phyloP scores from a whole-genome alignment of 2,329 filamentous ascomycete genomes.

The Cladophialophora immunda region DNA sequence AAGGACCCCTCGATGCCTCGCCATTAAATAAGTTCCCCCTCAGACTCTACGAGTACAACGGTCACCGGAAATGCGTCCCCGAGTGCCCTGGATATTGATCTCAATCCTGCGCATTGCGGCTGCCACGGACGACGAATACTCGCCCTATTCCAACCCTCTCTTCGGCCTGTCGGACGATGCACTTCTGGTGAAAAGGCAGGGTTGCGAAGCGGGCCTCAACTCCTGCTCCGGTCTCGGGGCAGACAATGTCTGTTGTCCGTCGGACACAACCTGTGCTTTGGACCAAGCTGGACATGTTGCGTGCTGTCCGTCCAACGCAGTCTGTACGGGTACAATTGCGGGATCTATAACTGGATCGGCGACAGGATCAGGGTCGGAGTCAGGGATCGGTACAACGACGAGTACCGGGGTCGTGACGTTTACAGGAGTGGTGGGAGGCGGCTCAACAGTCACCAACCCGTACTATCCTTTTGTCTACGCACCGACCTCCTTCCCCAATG shows the following conservation, averaged over 20 bases:
- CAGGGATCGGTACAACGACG: constrained; percentile 43
- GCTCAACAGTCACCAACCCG: constrained; percentile 49
- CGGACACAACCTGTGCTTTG: constrained; percentile 62
- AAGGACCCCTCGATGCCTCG: constrained; percentile 29
- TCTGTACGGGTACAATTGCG: constrained; percentile 64
- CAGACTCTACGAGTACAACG: constrained; percentile 12
- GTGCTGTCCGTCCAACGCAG: constrained; percentile 67
- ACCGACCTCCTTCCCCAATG: constrained; percentile 62
- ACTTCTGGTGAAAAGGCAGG: constrained; percentile 37
- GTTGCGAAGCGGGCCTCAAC: constrained; percentile 62
- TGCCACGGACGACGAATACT: constrained; percentile 26
- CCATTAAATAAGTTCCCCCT: constrained; percentile 22
- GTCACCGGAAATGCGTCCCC: constrained; percentile 28
- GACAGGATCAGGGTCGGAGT: constrained; percentile 36
- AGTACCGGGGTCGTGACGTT: constrained; percentile 41
- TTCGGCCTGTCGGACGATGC: constrained; percentile 33
- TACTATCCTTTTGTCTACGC: constrained; percentile 63
- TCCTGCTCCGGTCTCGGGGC: constrained; percentile 63
- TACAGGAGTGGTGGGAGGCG: constrained; percentile 44
- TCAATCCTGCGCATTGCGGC: constrained; percentile 18
- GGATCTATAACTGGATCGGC: constrained; percentile 29
- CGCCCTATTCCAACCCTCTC: constrained; percentile 33
- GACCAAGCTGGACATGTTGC: constrained; percentile 67
- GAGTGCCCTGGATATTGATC: constrained; percentile 11
- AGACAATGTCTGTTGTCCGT: constrained; percentile 64